phyloP scores from a whole-genome alignment of 148 eudicot genomes.

The Drosera capensis region DNA sequence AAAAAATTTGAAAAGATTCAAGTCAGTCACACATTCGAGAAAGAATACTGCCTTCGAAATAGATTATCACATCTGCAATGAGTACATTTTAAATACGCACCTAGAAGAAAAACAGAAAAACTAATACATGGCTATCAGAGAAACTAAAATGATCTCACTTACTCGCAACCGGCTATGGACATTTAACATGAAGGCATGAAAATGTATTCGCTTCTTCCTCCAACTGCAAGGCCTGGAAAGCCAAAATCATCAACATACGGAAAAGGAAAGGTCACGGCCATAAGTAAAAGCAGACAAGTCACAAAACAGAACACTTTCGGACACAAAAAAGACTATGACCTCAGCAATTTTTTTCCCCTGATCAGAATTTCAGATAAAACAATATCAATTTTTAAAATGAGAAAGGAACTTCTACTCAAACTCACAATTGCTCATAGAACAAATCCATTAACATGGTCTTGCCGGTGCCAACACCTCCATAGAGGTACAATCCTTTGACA shows the following conservation, averaged over 20 bases:
- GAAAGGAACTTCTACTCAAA: too few species aligned
- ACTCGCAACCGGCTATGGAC: neutral
- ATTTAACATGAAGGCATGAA: constrained; percentile 7
- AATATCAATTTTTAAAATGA: neutral
- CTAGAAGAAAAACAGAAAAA: neutral
- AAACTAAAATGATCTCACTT: neutral
- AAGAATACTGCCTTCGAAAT: neutral
- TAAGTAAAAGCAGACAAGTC: neutral
- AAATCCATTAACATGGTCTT: constrained; percentile 58
- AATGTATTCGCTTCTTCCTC: constrained; percentile 48
- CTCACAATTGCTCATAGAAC: neutral
- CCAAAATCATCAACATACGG: neutral
- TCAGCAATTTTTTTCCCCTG: neutral
- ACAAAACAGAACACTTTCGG: neutral
- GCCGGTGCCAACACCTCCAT: constrained; percentile 96
- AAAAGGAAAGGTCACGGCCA: neutral
- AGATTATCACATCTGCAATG: neutral
- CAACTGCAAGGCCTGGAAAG: constrained; percentile 60
- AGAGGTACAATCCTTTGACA: constrained; percentile 58
- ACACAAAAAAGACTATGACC: neutral
- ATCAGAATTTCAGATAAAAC: neutral
- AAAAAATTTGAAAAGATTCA: too few species aligned
- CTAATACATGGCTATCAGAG: neutral
- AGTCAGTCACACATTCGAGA: too few species aligned
- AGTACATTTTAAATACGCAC: neutral